Base-by-base conservation (phyloP, 495 filamentous ascomycete species). In the Oidiodendron maius region DNA sequence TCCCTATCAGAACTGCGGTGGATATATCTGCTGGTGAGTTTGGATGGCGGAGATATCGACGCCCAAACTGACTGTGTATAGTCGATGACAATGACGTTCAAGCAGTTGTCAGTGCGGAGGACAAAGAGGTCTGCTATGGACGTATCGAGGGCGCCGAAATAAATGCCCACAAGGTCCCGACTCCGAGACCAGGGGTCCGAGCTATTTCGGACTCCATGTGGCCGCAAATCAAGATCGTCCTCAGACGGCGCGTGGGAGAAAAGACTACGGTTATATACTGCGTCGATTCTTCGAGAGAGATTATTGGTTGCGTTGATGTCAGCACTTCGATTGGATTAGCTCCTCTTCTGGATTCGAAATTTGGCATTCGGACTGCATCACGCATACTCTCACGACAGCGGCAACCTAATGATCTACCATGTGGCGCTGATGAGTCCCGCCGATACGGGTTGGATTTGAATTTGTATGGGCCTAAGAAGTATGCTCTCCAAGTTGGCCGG, bases 101-200 rank as follows among this genome's bases (percentile, higher is more conserved):
- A n/a, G 44, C 74, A 42, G 37, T 77, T 40, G 61, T 64, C 10
- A 51, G 67, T 40, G 34, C 60, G 4, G 66, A 52, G 18, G 68
- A 75, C 16, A 75, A 83, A 56, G 81, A 88, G 56, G 85, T 96
- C 21, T 96, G 93, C 66, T 90, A 87, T 60, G 93, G 93, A 6
- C 83, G 82, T 61, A 59, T 96, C 16, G 79, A 88, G 30, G 71
- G 74, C 16, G 81, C 83, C 3, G 82, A 66, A 42, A 68, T 95
- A 48, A 82, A 83, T 32, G 82, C 86, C 16, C 71, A 81, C 51
- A 59, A 66, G 12, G 76, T 95, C 1, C 91, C 83, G 3, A 67
- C 64, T 2, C 76, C 86, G 0, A 83, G 78, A 51, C 81, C 81
- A 2, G 68, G 71, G 13, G 65, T 71, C n/a, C 71, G 77, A 40